Conservation (phyloP, 2,329 filamentous ascomycete species). For the Hymenoscyphus salicellus region DNA sequence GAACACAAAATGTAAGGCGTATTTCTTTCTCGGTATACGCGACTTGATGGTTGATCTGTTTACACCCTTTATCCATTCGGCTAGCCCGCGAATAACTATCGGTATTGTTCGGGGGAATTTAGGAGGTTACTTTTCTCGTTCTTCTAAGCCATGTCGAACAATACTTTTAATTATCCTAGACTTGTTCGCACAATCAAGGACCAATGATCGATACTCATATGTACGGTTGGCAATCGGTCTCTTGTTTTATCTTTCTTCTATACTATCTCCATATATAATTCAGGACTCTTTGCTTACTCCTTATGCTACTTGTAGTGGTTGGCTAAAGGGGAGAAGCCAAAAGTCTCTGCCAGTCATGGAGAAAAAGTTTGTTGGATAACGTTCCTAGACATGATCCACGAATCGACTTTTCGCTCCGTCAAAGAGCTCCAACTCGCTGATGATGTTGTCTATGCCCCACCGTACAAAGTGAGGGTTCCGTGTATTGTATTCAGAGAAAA, state of each 20-base stretch:
- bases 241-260: neutral
- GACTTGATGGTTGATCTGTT: too few relatives aligned
- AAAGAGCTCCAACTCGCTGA: neutral
- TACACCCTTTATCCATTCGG: too few relatives aligned
- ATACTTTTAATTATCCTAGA: too few relatives aligned
- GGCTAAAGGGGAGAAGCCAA: slow-evolving; percentile 3
- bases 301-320: slow-evolving; percentile 3
- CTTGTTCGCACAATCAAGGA: too few relatives aligned
- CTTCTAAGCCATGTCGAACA: too few relatives aligned
- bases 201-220: too few relatives aligned
- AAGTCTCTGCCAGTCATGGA: slow-evolving; percentile 3
- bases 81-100: too few relatives aligned
- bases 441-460: neutral
- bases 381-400: slow-evolving; percentile 19
- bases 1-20: slow-evolving; percentile 3
- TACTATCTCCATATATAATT: neutral
- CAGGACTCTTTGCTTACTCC: neutral
- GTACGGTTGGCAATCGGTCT: too few relatives aligned
- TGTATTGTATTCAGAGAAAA: slow-evolving; percentile 26
- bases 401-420: slow-evolving; percentile 3
- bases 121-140: too few relatives aligned
- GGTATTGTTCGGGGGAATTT: neutral
- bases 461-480: slow-evolving; percentile 17
- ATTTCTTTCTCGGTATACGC: neutral
- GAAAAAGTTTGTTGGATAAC: slow-evolving; percentile 21